Conservation (phyloP, 805 yeast species). For the Metschnikowia gelsemii region DNA sequence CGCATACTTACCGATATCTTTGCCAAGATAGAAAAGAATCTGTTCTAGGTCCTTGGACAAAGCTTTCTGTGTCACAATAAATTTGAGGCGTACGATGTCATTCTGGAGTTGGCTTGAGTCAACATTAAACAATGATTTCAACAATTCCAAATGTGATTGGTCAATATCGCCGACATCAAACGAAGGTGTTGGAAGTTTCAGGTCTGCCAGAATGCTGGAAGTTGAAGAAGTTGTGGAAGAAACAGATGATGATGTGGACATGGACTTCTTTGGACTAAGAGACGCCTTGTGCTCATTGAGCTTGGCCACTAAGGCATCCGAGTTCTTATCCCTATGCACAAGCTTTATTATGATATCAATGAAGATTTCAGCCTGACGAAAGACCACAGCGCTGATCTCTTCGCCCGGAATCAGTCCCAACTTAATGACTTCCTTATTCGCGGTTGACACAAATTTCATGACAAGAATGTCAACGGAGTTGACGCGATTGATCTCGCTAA, state of each 20-base stretch:
- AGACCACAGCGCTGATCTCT: slow-evolving; percentile 34
- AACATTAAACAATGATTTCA: slow-evolving; percentile 50
- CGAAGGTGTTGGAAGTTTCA: slow-evolving; percentile 43
- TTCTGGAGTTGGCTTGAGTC: slow-evolving; percentile 52
- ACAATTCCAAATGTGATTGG: slow-evolving; percentile 38
- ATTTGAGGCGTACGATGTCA: slow-evolving; percentile 48
- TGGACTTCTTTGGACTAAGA: slow-evolving; percentile 26
- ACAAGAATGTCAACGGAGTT: slow-evolving; percentile 47
- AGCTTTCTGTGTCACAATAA: slow-evolving; percentile 39
- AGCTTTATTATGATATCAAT: slow-evolving; percentile 38
- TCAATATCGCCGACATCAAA: slow-evolving; percentile 57
- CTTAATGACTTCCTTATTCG: slow-evolving; percentile 52
- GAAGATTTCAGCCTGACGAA: slow-evolving; percentile 37
- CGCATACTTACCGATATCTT: slow-evolving; percentile 41
- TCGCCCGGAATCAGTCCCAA: slow-evolving; percentile 31
- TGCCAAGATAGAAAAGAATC: slow-evolving; percentile 33
- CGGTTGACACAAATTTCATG: slow-evolving; percentile 50
- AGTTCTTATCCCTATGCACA: slow-evolving; percentile 36
- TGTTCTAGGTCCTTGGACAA: slow-evolving; percentile 38
- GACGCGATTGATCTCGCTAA: slow-evolving; percentile 30
- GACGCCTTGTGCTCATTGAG: slow-evolving; percentile 43
- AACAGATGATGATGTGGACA: slow-evolving; percentile 9
- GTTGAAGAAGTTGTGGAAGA: slow-evolving; percentile 1
- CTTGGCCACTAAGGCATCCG: slow-evolving; percentile 42
- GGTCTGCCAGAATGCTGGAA: not conserved